A percentile compares a stretch with the other conserved stretches of the same genome.
Evolutionary conservation across 2,329 filamentous ascomycete genomes (phyloP).

Genomic region (Phialophora expanda): DNA sequence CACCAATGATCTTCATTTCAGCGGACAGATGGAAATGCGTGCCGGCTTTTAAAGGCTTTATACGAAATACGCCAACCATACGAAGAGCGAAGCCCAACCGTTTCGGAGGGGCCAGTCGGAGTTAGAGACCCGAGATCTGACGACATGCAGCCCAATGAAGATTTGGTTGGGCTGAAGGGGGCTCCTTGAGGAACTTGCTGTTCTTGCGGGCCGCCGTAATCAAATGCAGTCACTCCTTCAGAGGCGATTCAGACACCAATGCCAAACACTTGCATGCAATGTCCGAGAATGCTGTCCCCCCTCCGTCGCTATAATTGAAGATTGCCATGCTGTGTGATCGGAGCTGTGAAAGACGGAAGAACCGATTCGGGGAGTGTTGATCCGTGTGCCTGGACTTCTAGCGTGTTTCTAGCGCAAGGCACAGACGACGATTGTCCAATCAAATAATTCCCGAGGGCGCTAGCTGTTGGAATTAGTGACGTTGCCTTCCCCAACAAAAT

Average conservation of each 20-base stretch:
- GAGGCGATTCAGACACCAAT: not conserved
- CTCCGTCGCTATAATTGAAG: not conserved
- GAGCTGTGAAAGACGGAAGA: conserved; percentile 4
- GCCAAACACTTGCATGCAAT: not conserved
- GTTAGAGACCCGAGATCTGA: conserved; percentile 14
- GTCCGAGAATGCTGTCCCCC: not conserved
- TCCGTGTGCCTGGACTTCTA: conserved; percentile 24
- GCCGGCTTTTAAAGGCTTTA: not conserved
- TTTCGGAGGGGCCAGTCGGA: conserved; percentile 11
- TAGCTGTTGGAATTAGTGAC: conserved; percentile 21
- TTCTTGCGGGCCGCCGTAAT: not conserved
- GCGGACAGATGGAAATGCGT: conserved; percentile 2
- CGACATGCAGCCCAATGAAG: not conserved
- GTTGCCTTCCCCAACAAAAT: conserved; percentile 34
- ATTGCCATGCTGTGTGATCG: conserved; percentile 1
- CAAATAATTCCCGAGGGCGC: not conserved
- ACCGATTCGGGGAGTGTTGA: not conserved
- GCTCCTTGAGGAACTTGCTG: not conserved
- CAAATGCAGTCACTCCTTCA: not conserved
- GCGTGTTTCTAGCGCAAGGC: conserved; percentile 31
- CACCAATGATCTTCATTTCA: conserved; percentile 4
- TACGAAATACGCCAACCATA: conserved; percentile 2
- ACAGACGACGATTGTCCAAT: conserved; percentile 15
- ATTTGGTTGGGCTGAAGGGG: conserved; percentile 14
- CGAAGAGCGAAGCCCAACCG: conserved; percentile 19